Conservation (phyloP, 31 red algal genomes). For the Porphyra umbilicalis region DNA sequence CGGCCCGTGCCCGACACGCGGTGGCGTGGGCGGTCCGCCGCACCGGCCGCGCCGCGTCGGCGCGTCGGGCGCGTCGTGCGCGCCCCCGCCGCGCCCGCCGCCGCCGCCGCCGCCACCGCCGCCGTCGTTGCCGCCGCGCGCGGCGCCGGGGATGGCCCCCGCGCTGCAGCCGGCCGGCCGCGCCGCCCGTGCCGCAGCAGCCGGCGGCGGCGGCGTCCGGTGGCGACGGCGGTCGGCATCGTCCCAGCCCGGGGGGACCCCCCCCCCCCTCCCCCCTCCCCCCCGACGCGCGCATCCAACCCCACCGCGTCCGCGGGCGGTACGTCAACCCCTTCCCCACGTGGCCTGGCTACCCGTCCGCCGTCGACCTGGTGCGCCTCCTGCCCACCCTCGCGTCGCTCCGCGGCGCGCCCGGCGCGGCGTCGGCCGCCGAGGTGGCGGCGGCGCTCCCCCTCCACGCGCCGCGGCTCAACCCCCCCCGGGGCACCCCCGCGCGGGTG, state of each 20-base stretch:
- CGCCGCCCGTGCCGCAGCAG: too few species aligned
- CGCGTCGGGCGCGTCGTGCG: too few species aligned
- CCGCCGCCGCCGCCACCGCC: too few species aligned
- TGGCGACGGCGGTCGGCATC: background rate
- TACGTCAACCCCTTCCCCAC: background rate
- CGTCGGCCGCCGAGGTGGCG: background rate
- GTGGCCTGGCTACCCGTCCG: background rate
- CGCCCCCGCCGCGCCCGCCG: too few species aligned
- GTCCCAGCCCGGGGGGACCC: background rate
- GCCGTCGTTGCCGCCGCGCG: too few species aligned
- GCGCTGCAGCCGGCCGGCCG: too few species aligned
- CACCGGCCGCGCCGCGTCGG: too few species aligned
- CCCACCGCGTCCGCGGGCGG: background rate
- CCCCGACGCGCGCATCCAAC: too few species aligned
- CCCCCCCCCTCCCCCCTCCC: too few species aligned
- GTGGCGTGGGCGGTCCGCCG: too few species aligned
- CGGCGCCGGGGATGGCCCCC: too few species aligned
- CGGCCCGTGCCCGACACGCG: too few species aligned
- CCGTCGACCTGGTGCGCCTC: background rate
- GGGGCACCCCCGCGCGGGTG: background rate
- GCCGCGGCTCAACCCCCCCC: background rate
- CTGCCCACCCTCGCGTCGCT: background rate
- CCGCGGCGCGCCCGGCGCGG: background rate
- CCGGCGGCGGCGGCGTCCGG: background rate
- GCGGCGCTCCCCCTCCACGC: background rate